A percentile compares a stretch with the other conserved stretches of the same genome.
Evolutionary conservation across 805 yeast species (phyloP).

Genomic region (Kodamaea laetipori): DNA sequence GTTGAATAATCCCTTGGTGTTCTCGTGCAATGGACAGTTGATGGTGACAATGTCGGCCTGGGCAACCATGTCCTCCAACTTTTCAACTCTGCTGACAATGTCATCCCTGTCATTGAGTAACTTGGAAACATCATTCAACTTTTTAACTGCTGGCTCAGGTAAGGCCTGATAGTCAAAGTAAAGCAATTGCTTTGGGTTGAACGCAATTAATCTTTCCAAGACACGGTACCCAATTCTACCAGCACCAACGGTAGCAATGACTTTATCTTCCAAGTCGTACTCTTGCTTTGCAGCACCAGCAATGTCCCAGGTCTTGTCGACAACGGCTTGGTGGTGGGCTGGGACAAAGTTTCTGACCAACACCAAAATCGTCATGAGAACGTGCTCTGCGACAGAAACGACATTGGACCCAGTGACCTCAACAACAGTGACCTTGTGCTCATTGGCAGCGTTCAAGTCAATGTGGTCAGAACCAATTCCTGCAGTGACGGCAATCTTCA

Average conservation of each 20-base stretch:
- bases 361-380: constrained; percentile 67
- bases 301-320: constrained; percentile 69
- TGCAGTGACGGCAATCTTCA: constrained; percentile 72
- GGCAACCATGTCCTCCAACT: constrained; percentile 63
- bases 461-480: constrained; percentile 86
- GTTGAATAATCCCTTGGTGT: constrained; percentile 67
- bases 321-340: constrained; percentile 65
- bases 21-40: constrained; percentile 75
- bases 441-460: constrained; percentile 69
- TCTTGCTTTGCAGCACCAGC: constrained; percentile 70
- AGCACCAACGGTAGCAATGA: constrained; percentile 77
- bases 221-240: constrained; percentile 82
- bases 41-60: constrained; percentile 74
- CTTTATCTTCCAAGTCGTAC: constrained; percentile 75
- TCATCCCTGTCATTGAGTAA: constrained; percentile 53
- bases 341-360: constrained; percentile 78
- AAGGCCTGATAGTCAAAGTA: constrained; percentile 76
- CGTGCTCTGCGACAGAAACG: constrained; percentile 80
- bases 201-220: constrained; percentile 68
- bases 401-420: constrained; percentile 87
- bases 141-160: constrained; percentile 50
- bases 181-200: constrained; percentile 70
- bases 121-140: constrained; percentile 38
- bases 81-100: constrained; percentile 59
- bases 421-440: constrained; percentile 62